These are phyloP conservation scores for Kwoniella europaea DNA, from an alignment of 768 basidiomycete species.

Conservation along the genomic window DNA sequence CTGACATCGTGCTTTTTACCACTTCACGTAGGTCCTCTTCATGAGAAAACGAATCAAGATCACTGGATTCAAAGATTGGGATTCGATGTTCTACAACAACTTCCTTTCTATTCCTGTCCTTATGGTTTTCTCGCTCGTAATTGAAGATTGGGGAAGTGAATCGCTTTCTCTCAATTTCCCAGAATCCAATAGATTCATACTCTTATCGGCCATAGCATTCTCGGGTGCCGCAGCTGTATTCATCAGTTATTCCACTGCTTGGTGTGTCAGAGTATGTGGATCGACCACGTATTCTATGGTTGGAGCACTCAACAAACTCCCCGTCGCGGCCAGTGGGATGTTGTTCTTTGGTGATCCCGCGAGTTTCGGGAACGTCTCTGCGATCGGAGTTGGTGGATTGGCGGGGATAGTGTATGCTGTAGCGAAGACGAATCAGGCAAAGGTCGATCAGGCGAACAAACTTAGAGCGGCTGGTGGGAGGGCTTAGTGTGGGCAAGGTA, in stretches of 20 bases:
- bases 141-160: conserved; percentile 87
- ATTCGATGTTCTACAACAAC: conserved; percentile 99
- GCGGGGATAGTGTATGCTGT: conserved; percentile 90
- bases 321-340: conserved; percentile 97
- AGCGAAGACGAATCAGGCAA: conserved; percentile 93
- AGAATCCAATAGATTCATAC: conserved; percentile 72
- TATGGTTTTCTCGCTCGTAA: conserved; percentile 74
- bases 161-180: conserved; percentile 87
- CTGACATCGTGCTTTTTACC: background rate
- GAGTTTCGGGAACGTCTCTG: conserved; percentile 83
- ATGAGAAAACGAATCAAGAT: conserved; percentile 97
- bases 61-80: conserved; percentile 98
- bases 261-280: conserved; percentile 94
- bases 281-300: conserved; percentile 85
- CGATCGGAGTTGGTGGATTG: conserved; percentile 84
- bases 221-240: conserved; percentile 96
- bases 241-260: conserved; percentile 97
- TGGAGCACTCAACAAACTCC: conserved; percentile 64
- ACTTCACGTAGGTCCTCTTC: conserved; percentile 72
- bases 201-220: conserved; percentile 87
- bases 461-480: conserved; percentile 30
- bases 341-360: conserved; percentile 76
- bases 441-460: conserved; percentile 65
- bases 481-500: conserved; percentile 3
- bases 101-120: conserved; percentile 91